Percentiles rank a stretch among this genome's conserved stretches.
These are phyloP conservation scores for Melampsora larici-populina DNA, from an alignment of 1,284 basidiomycete genomes.

Conservation along the genomic window DNA sequence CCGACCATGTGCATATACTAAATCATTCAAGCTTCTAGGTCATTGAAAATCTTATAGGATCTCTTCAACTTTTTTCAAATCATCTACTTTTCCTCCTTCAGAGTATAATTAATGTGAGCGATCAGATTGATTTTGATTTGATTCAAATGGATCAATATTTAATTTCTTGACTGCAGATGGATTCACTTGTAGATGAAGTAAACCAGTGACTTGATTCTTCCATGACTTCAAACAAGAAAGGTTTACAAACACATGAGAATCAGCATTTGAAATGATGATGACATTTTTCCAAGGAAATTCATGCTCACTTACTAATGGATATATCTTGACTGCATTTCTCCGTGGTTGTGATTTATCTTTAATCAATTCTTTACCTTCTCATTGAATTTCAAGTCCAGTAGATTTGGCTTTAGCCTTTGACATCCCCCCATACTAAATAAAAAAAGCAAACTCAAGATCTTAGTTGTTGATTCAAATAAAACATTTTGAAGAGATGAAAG, in stretches of 20 bases:
- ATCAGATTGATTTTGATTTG: constrained; percentile 60
- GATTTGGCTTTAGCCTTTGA: constrained; percentile 66
- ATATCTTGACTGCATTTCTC: too few relatives aligned
- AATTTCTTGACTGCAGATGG: constrained; percentile 50
- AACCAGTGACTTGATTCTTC: constrained; percentile 76
- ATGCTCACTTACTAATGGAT: constrained; percentile 61
- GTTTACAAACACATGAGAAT: not conserved
- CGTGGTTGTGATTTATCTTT: constrained; percentile 67
- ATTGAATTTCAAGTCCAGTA: constrained; percentile 74
- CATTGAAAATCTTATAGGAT: constrained; percentile 75
- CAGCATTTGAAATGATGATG: not conserved
- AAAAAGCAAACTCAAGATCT: not conserved
- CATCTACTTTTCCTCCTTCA: constrained; percentile 67
- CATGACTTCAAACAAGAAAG: too few relatives aligned
- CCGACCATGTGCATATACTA: constrained; percentile 61
- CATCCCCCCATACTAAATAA: constrained; percentile 62
- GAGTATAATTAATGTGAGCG: constrained; percentile 64
- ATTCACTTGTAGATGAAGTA: constrained; percentile 66
- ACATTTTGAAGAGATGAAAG: too few relatives aligned
- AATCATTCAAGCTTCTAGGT: constrained; percentile 68
- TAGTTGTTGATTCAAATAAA: constrained; percentile 65
- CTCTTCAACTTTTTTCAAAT: too few relatives aligned
- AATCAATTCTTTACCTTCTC: constrained; percentile 67
- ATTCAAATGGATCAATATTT: constrained; percentile 65
- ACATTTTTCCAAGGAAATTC: not conserved